Conservation (phyloP, 176 grass and related monocot genomes). For the Musa itinerans region DNA sequence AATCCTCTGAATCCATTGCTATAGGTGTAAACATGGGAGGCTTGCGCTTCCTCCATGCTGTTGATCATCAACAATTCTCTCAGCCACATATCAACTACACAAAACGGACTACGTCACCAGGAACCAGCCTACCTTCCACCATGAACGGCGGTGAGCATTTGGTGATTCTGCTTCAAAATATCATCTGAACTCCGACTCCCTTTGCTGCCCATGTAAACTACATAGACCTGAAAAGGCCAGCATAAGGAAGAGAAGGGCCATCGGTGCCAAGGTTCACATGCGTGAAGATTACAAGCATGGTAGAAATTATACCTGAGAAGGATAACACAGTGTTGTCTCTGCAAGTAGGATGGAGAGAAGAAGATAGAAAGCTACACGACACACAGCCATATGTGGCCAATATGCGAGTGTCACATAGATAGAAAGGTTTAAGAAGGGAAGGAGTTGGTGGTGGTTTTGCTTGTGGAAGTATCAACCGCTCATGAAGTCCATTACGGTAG, state of each 20-base stretch:
- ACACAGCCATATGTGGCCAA: neutral
- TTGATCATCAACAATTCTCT: neutral
- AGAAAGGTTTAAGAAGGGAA: neutral
- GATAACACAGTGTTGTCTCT: neutral
- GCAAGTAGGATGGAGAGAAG: neutral
- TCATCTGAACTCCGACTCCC: neutral
- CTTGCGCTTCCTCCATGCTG: conserved; percentile 52
- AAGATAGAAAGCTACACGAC: neutral
- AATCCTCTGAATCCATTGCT: conserved; percentile 53
- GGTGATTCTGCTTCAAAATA: conserved; percentile 28
- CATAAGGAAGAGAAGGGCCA: neutral
- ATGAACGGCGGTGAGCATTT: conserved; percentile 60
- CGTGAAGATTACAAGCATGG: no score
- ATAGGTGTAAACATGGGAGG: conserved; percentile 56
- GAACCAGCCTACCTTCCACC: conserved; percentile 40
- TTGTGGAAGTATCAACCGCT: neutral
- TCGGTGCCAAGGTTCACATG: neutral
- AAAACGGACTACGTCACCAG: neutral
- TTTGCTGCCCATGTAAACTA: conserved; percentile 20
- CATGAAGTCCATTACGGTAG: neutral
- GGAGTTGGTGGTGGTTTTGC: neutral
- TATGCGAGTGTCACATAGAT: neutral
- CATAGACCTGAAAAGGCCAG: conserved; percentile 5
- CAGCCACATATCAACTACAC: neutral
- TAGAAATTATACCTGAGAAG: conserved; percentile 7